phyloP scores from a whole-genome alignment of 176 grass and related monocot genomes.

The Bolboschoenus planiculmis region DNA sequence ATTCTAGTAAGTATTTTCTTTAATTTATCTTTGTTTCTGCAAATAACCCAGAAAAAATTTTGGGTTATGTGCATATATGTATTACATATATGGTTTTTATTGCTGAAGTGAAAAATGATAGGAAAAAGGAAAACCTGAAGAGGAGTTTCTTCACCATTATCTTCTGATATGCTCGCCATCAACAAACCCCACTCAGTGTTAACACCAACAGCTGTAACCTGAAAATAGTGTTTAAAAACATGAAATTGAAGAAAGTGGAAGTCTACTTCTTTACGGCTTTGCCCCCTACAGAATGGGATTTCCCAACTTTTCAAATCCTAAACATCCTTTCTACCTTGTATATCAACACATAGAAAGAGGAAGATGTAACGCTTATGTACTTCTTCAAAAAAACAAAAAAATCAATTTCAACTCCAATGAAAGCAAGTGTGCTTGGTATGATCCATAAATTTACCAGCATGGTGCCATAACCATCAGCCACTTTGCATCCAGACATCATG shows the following conservation, averaged over 20 bases:
- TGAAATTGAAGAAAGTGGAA: background rate
- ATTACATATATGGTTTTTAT: background rate
- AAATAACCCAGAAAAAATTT: background rate
- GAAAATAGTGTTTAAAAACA: constrained; percentile 22
- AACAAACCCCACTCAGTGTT: constrained; percentile 93
- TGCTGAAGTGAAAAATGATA: no score
- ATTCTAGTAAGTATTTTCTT: background rate
- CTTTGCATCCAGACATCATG: constrained; percentile 96
- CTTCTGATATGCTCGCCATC: constrained; percentile 99
- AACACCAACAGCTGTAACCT: constrained; percentile 91
- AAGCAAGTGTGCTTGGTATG: background rate
- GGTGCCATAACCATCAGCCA: constrained; percentile 85
- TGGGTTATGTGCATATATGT: background rate
- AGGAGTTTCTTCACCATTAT: constrained; percentile 95
- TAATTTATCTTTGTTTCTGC: background rate
- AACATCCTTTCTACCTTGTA: background rate
- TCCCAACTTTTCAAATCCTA: background rate
- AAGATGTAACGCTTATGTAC: background rate
- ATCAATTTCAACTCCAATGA: background rate
- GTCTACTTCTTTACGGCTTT: background rate
- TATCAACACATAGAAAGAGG: background rate
- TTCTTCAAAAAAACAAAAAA: background rate
- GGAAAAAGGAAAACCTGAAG: constrained; percentile 56
- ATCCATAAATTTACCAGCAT: constrained; percentile 63
- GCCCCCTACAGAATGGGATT: background rate